These are phyloP conservation scores for Trifolium subterraneum DNA, from an alignment of 306 rosid species.

Conservation along the genomic window DNA sequence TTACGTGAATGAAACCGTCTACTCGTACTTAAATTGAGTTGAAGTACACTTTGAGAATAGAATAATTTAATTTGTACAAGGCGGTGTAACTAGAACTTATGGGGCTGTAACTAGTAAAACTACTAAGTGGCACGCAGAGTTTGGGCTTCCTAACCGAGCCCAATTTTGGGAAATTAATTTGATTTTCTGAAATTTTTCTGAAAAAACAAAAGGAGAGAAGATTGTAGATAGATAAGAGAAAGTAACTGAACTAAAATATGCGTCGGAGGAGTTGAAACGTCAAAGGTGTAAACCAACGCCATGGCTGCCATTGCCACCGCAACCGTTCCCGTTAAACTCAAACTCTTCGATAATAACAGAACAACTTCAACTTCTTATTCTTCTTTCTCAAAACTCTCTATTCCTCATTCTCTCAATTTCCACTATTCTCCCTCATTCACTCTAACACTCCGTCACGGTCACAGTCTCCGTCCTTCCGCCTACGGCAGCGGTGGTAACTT, in stretches of 20 bases:
- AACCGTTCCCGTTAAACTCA: slow-evolving; percentile 61
- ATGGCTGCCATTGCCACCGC: slow-evolving; percentile 81
- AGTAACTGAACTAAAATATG: neutral
- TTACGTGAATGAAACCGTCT: too few species aligned
- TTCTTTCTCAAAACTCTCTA: slow-evolving; percentile 53
- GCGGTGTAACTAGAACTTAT: too few species aligned
- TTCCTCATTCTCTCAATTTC: slow-evolving; percentile 42
- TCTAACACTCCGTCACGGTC: slow-evolving; percentile 57
- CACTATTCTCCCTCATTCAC: slow-evolving; percentile 40
- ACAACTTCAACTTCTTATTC: slow-evolving; percentile 34
- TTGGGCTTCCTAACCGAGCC: too few species aligned
- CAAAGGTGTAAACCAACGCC: slow-evolving; percentile 31
- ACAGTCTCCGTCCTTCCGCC: slow-evolving; percentile 53
- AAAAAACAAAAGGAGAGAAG: neutral
- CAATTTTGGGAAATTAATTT: too few species aligned
- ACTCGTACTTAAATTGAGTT: too few species aligned
- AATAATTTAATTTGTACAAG: too few species aligned
- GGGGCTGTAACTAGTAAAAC: too few species aligned
- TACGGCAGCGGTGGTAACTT: slow-evolving; percentile 44
- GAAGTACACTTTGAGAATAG: too few species aligned
- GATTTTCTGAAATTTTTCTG: neutral
- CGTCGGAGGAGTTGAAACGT: slow-evolving; percentile 33
- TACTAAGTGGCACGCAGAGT: too few species aligned
- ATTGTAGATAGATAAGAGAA: slow-evolving; percentile 42
- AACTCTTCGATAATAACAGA: slow-evolving; percentile 40